phyloP scores from a whole-genome alignment of 805 yeast genomes.

The Ogataea trehaloabstinens region DNA sequence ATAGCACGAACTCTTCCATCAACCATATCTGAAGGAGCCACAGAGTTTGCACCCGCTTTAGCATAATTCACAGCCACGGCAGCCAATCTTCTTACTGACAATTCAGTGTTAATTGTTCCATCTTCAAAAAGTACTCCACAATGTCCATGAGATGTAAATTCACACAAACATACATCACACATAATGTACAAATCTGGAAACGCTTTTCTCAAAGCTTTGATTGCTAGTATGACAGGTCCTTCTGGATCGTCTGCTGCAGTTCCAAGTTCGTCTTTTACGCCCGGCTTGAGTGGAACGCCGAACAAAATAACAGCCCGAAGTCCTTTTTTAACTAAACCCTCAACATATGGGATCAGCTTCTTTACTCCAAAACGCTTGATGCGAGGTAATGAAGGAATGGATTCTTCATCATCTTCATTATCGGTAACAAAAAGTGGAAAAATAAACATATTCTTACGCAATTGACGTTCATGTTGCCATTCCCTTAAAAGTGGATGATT shows the following conservation, averaged over 20 bases:
- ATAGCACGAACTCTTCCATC: slow-evolving; percentile 92
- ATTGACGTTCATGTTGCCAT: slow-evolving; percentile 88
- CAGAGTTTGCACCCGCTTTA: slow-evolving; percentile 90
- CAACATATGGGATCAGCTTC: slow-evolving; percentile 70
- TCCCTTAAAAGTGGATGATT: slow-evolving; percentile 83
- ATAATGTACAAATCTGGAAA: slow-evolving; percentile 85
- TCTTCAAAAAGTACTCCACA: slow-evolving; percentile 90
- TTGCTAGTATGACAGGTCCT: slow-evolving; percentile 88
- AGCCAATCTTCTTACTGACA: slow-evolving; percentile 78
- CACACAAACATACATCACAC: slow-evolving; percentile 96
- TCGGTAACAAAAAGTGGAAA: slow-evolving; percentile 89
- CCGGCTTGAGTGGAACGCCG: slow-evolving; percentile 82
- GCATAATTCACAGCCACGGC: slow-evolving; percentile 96
- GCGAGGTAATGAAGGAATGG: slow-evolving; percentile 78
- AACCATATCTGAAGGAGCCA: slow-evolving; percentile 97
- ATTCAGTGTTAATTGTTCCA: slow-evolving; percentile 75
- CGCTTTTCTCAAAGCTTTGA: slow-evolving; percentile 55
- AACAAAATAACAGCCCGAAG: slow-evolving; percentile 82
- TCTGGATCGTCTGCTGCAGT: slow-evolving; percentile 93
- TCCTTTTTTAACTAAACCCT: slow-evolving; percentile 72
- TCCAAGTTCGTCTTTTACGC: slow-evolving; percentile 76
- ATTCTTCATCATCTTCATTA: slow-evolving; percentile 71
- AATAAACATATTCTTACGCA: slow-evolving; percentile 85
- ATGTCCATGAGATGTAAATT: slow-evolving; percentile 96
- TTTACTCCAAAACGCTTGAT: slow-evolving; percentile 86